Percentiles rank a stretch among this genome's conserved stretches.
Conservation (phyloP, 2,329 filamentous ascomycete genomes). For the Fusarium nurragi region DNA sequence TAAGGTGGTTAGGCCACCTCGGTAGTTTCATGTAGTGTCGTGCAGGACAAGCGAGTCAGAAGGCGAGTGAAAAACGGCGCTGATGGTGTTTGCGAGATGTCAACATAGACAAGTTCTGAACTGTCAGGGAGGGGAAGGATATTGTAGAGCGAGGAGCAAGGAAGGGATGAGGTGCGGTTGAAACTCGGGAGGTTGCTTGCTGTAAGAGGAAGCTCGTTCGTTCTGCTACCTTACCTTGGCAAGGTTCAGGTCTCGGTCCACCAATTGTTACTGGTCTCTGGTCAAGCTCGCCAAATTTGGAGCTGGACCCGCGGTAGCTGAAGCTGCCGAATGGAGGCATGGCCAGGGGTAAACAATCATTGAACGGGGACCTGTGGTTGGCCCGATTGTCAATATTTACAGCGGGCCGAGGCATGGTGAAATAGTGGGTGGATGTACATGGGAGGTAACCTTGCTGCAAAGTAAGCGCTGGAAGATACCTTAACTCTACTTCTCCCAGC, state of each 20-base stretch:
- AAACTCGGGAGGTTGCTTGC: slow-evolving; percentile 2
- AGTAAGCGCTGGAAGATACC: slow-evolving; percentile 1
- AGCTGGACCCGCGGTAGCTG: slow-evolving; percentile 29
- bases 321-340: slow-evolving; percentile 24
- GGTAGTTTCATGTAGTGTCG: slow-evolving; percentile 33
- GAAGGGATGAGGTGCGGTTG: neutral
- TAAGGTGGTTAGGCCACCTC: slow-evolving; percentile 22
- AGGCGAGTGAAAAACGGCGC: neutral
- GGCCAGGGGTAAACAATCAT: slow-evolving; percentile 32
- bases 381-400: slow-evolving; percentile 16
- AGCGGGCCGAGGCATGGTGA: slow-evolving; percentile 34
- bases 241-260: neutral
- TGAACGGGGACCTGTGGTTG: slow-evolving; percentile 13
- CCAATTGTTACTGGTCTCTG: neutral
- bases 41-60: slow-evolving; percentile 14
- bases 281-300: slow-evolving; percentile 23
- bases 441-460: slow-evolving; percentile 1
- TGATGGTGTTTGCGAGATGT: neutral
- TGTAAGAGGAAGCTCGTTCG: slow-evolving; percentile 33
- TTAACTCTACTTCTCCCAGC: slow-evolving; percentile 28
- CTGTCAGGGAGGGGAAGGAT: neutral
- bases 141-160: neutral
- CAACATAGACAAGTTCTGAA: neutral
- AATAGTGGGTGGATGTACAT: slow-evolving; percentile 8
- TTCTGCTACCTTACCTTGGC: neutral